Evolutionary conservation across 306 rosid species (phyloP), one percentile per base, ranked within the genome.

Genomic region (Vigna trinervia): DNA sequence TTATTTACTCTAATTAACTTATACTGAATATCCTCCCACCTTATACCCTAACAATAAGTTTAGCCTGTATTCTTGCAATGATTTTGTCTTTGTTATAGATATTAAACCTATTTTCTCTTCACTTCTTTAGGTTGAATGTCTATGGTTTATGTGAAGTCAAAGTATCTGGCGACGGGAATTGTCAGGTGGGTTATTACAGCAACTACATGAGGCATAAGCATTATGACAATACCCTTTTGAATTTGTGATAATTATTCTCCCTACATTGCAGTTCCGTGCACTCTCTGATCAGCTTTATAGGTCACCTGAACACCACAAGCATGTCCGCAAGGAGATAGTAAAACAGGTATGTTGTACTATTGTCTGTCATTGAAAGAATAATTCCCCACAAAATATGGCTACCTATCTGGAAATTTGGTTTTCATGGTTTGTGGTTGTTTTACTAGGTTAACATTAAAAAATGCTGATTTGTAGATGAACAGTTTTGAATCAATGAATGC

Each of bases 81-180:
- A 45, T 69, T 54, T 69, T 43, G 48, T 54, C 51, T 64, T 51
- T 51, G 45, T 63, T 36, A 67, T 28, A 74, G 41, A 43, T 43
- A 50, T 63, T 58, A 12, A 73, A 64, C 52, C 54, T 8, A 71
- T 67, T 84, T 56, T 60, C 45, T 71, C 74, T 34, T 60, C 66
- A 34, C 43, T 73, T 69, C 71, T 81, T 5, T 80, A 93, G 98
- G 95, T 76, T 94, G 74, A 81, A 81, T 68, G 78, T 88, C 63
- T 87, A 88, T 71, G 89, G 97, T 82, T 89, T 92, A 46, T 85
- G 80, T 63, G 97, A 94, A 89, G 92, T 92, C 62, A 90, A 87
- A 86, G 95, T 92, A 76, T 89, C 98, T 53, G 97, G 96, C 26
- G 97, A 94, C 80, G 98, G 97, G 71, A 94, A 90, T 80, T 94